Evolutionary conservation across 768 basidiomycete genomes (phyloP).

Genomic region (Clitopilus passeckerianus): DNA sequence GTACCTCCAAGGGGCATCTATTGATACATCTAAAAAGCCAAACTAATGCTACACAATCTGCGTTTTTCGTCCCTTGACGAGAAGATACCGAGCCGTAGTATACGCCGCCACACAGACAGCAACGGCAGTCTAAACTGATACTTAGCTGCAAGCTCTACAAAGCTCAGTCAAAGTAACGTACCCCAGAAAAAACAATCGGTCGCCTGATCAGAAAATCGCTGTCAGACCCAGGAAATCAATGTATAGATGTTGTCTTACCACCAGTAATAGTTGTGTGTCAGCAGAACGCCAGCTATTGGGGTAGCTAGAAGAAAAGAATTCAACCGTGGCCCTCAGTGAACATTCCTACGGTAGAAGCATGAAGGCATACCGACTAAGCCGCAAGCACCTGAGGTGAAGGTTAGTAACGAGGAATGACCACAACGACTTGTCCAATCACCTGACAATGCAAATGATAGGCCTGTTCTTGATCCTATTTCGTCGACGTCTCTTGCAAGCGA

Average conservation of each 20-base stretch:
- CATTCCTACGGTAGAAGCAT: neutral
- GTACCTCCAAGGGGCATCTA: neutral
- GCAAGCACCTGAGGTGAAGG: neutral
- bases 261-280: neutral
- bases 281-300: neutral
- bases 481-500: neutral
- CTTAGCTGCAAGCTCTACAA: neutral
- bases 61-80: neutral
- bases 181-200: neutral
- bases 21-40: neutral
- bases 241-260: neutral
- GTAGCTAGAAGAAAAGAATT: neutral
- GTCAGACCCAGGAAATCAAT: neutral
- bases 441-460: neutral
- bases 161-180: neutral
- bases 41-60: neutral
- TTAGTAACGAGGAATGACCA: neutral
- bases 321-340: neutral
- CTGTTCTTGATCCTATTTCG: neutral
- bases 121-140: neutral
- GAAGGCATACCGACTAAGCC: neutral
- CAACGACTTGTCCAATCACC: neutral
- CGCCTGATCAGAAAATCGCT: neutral
- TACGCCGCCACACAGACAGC: neutral
- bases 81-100: neutral